Percentiles rank a stretch among this genome's conserved stretches.
Conservation (phyloP, 2,329 filamentous ascomycete species). For the Paecilomyces sp. region DNA sequence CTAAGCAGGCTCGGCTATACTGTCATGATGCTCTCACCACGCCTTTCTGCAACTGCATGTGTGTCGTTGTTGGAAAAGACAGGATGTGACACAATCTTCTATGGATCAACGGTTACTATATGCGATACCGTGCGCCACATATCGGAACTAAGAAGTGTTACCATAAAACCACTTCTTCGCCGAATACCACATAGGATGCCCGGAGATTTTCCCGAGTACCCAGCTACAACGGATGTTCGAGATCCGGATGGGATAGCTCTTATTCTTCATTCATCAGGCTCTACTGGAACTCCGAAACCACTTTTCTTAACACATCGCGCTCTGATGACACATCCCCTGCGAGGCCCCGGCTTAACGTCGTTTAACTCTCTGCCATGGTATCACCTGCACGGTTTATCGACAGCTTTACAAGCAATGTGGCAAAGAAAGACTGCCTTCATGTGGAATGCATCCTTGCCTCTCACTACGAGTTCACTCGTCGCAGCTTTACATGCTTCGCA, state of each 20-base stretch:
- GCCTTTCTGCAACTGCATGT: slow-evolving; percentile 34
- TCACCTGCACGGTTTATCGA: slow-evolving; percentile 37
- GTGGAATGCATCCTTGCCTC: slow-evolving; percentile 33
- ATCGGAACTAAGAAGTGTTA: slow-evolving; percentile 15
- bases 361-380: slow-evolving; percentile 41
- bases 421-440: slow-evolving; percentile 35
- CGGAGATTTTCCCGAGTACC: not conserved
- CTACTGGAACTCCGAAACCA: slow-evolving; percentile 42
- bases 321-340: slow-evolving; percentile 29
- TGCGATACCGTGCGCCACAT: slow-evolving; percentile 23
- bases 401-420: slow-evolving; percentile 38
- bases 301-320: slow-evolving; percentile 36
- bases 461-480: slow-evolving; percentile 30
- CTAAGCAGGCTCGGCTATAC: slow-evolving; percentile 39
- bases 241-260: slow-evolving; percentile 23
- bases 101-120: slow-evolving; percentile 28
- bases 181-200: not conserved
- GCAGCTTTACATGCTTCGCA: slow-evolving; percentile 27
- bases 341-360: slow-evolving; percentile 30
- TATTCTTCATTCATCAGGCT: slow-evolving; percentile 44
- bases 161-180: slow-evolving; percentile 9
- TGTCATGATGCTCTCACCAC: slow-evolving; percentile 37
- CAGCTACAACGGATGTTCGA: not conserved
- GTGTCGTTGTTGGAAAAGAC: slow-evolving; percentile 33
- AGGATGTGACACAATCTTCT: slow-evolving; percentile 27